phyloP scores from a whole-genome alignment of 2,329 filamentous ascomycete species.

The Epichloe scottii region DNA sequence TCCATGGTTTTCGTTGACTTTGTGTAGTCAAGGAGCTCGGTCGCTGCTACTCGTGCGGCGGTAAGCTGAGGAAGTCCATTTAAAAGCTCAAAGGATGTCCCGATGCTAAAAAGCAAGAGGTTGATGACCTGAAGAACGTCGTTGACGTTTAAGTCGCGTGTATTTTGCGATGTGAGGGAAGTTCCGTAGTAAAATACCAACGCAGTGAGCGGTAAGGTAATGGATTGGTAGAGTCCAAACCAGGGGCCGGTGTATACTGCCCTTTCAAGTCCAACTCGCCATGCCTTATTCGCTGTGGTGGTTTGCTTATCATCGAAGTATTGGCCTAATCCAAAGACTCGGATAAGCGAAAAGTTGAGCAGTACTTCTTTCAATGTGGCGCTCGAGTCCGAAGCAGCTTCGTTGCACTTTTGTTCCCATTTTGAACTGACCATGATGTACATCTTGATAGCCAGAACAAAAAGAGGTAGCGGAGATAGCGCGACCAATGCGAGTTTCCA shows the following conservation, averaged over 20 bases:
- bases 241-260: constrained; percentile 56
- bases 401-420: constrained; percentile 61
- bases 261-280: constrained; percentile 50
- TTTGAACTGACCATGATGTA: constrained; percentile 53
- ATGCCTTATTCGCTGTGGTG: constrained; percentile 35
- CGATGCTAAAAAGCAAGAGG: constrained; percentile 71
- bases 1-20: constrained; percentile 35
- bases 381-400: constrained; percentile 45
- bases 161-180: constrained; percentile 41
- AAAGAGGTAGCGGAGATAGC: constrained; percentile 53
- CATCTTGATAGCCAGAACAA: constrained; percentile 51
- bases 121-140: constrained; percentile 64
- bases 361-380: constrained; percentile 59
- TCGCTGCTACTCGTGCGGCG: constrained; percentile 58
- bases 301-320: constrained; percentile 57
- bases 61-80: constrained; percentile 71
- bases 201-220: constrained; percentile 59
- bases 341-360: constrained; percentile 65
- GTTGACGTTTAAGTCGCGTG: constrained; percentile 33
- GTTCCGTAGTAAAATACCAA: constrained; percentile 78
- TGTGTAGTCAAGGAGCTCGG: constrained; percentile 50
- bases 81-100: constrained; percentile 57
- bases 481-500: constrained; percentile 76
- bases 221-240: constrained; percentile 66
- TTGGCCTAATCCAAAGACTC: constrained; percentile 58